Percentiles rank a stretch among this genome's conserved stretches.
phyloP scores from a whole-genome alignment of 202 grass and related monocot genomes.

The Sporobolus alterniflorus region DNA sequence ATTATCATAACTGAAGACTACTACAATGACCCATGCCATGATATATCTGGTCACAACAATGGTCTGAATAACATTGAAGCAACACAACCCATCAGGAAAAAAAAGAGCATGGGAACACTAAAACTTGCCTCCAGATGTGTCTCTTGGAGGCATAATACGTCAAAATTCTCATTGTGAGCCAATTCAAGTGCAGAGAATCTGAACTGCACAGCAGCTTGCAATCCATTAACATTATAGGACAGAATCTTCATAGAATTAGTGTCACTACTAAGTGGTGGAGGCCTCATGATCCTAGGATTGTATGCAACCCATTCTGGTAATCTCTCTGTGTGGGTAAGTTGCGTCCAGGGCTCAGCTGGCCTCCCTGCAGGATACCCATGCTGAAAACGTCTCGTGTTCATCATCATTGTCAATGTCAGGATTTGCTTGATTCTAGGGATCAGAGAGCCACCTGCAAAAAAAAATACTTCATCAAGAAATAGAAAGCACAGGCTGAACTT shows the following conservation, averaged over 20 bases:
- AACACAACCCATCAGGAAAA: conserved; percentile 7
- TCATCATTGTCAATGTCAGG: background rate
- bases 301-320: conserved; percentile 56
- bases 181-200: conserved; percentile 40
- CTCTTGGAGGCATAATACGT: conserved; percentile 77
- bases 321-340: conserved; percentile 52
- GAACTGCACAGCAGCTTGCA: conserved; percentile 32
- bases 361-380: background rate
- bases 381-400: conserved; percentile 20
- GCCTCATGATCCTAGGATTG: conserved; percentile 76
- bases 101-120: background rate
- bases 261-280: conserved; percentile 48
- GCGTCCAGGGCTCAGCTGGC: conserved; percentile 56
- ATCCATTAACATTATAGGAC: conserved; percentile 76
- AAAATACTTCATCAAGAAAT: background rate
- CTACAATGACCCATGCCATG: background rate
- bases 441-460: conserved; percentile 22
- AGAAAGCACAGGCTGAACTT: background rate
- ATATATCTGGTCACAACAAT: background rate
- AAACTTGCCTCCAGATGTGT: conserved; percentile 62
- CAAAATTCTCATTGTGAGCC: conserved; percentile 62
- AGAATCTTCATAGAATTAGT: conserved; percentile 59
- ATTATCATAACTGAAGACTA: conserved; percentile 2
- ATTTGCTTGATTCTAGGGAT: conserved; percentile 25
- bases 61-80: conserved; percentile 12